phyloP scores from a whole-genome alignment of 345 rosid species.

The Lepidium sativum region DNA sequence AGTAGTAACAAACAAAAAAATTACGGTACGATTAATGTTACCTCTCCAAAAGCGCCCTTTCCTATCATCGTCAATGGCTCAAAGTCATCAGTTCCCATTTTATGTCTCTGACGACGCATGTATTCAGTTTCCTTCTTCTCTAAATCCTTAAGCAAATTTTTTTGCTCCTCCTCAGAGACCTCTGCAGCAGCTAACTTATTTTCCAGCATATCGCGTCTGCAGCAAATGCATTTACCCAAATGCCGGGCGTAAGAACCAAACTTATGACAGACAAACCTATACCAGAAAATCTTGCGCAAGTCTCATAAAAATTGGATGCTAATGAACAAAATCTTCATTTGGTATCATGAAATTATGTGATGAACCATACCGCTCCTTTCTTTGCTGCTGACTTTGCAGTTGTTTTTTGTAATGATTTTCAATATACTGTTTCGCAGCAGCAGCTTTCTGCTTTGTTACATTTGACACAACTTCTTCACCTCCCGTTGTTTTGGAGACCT shows the following conservation, averaged over 20 bases:
- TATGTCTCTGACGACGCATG: conserved; percentile 96
- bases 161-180: conserved; percentile 93
- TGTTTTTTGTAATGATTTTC: conserved; percentile 96
- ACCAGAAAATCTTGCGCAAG: neutral
- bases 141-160: conserved; percentile 63
- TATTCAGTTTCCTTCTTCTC: conserved; percentile 97
- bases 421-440: conserved; percentile 93
- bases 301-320: neutral
- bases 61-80: conserved; percentile 99
- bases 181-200: conserved; percentile 98
- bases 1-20: neutral
- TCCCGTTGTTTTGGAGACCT: conserved; percentile 43
- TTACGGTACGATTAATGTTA: conserved; percentile 15
- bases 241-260: neutral
- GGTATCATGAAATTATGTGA: conserved; percentile 14
- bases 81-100: conserved; percentile 98
- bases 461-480: conserved; percentile 84
- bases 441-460: conserved; percentile 85
- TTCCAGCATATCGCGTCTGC: conserved; percentile 82
- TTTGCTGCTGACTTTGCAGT: conserved; percentile 72
- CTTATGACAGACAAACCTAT: neutral
- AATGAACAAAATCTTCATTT: neutral
- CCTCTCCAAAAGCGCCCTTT: conserved; percentile 99
- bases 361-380: conserved; percentile 74
- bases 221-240: conserved; percentile 20